Evolutionary conservation across 192 early-diverging fungal species (phyloP).

Genomic region (Backusella macrospora): DNA sequence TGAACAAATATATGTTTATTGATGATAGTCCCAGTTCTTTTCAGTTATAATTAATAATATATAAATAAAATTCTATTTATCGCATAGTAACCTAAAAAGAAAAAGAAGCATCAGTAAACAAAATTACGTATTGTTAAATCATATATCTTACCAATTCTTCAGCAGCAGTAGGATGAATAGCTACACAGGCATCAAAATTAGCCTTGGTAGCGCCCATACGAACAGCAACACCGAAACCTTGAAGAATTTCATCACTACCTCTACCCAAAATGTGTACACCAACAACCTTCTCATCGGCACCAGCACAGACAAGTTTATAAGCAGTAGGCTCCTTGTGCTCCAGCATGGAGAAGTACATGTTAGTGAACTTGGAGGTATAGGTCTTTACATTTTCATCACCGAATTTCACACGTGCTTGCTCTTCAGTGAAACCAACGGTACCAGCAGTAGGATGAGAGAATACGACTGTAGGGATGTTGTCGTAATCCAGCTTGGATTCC

Average conservation of each 20-base stretch:
- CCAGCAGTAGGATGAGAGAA: constrained; percentile 93
- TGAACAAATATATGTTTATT: constrained; percentile 46
- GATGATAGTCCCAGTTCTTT: constrained; percentile 39
- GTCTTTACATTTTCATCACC: constrained; percentile 83
- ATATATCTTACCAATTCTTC: constrained; percentile 86
- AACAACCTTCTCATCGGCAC: constrained; percentile 93
- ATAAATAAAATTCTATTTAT: constrained; percentile 15
- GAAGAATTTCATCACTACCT: constrained; percentile 88
- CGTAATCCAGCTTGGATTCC: constrained; percentile 86
- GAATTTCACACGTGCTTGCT: constrained; percentile 72
- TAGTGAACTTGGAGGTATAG: constrained; percentile 86
- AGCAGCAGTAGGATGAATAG: constrained; percentile 95
- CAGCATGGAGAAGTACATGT: constrained; percentile 89
- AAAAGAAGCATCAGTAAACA: constrained; percentile 13
- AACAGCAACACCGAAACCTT: constrained; percentile 96
- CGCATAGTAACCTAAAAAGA: constrained; percentile 20
- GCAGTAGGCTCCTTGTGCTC: constrained; percentile 87
- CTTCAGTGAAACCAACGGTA: constrained; percentile 88
- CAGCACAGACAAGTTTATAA: constrained; percentile 90
- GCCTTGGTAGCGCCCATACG: constrained; percentile 99
- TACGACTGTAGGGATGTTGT: constrained; percentile 93
- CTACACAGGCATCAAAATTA: constrained; percentile 95
- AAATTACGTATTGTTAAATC: background rate
- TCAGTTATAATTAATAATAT: constrained; percentile 9
- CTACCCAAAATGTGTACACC: constrained; percentile 92